Conservation (phyloP, 441 rosid genomes). For the Aquilaria agallochum region DNA sequence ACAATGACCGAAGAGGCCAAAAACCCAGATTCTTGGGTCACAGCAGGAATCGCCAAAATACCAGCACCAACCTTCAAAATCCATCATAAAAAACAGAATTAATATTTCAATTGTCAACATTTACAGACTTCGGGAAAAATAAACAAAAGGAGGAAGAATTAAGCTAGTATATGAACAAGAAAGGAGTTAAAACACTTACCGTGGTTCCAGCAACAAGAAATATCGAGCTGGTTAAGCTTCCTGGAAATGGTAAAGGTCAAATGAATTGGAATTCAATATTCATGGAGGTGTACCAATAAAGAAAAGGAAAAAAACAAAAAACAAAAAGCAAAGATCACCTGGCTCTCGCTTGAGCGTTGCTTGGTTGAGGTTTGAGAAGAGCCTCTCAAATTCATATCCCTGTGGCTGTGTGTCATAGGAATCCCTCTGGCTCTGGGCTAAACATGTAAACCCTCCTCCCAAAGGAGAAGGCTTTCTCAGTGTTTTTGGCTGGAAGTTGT, state of each 20-base stretch:
- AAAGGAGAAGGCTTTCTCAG: constrained; percentile 1
- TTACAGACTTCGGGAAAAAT: too few species aligned
- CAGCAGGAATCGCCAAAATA: constrained; percentile 91
- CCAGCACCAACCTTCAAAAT: constrained; percentile 81
- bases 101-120: background rate
- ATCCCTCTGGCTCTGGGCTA: constrained; percentile 30
- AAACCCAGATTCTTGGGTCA: constrained; percentile 88
- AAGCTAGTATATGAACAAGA: constrained; percentile 5
- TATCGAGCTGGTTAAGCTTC: constrained; percentile 77
- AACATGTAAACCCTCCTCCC: constrained; percentile 34
- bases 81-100: background rate
- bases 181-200: constrained; percentile 25
- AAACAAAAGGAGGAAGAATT: background rate
- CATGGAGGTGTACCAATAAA: too few species aligned
- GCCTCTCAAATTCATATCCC: constrained; percentile 61
- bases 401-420: constrained; percentile 25
- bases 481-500: background rate
- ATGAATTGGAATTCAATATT: too few species aligned
- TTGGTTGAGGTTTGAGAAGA: constrained; percentile 81
- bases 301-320: background rate
- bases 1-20: constrained; percentile 78
- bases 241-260: constrained; percentile 30
- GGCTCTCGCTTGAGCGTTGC: constrained; percentile 79
- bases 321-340: constrained; percentile 31
- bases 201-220: constrained; percentile 91